phyloP scores from a whole-genome alignment of 192 early-diverging fungal species.

The Rhizophagus sp. region DNA sequence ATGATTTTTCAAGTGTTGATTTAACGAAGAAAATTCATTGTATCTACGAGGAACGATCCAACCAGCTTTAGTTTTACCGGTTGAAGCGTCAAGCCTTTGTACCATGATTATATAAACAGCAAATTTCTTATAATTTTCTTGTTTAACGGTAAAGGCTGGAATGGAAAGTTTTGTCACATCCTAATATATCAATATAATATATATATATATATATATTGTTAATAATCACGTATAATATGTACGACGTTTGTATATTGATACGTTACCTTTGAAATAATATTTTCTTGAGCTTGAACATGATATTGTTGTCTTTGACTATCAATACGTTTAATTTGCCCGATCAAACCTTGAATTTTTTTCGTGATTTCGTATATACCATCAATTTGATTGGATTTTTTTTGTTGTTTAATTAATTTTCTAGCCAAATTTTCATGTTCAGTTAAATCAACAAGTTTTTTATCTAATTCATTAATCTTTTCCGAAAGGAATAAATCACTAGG shows the following conservation, averaged over 20 bases:
- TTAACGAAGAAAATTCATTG: neutral
- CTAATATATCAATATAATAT: neutral
- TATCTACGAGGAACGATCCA: slow-evolving; percentile 11
- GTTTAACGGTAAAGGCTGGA: neutral
- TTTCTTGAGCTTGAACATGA: neutral
- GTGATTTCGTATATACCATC: neutral
- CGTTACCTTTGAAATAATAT: neutral
- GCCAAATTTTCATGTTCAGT: neutral
- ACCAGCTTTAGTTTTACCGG: neutral
- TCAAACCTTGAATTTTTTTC: neutral
- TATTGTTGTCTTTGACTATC: slow-evolving; percentile 4
- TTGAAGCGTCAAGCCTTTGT: neutral
- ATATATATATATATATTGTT: too few relatives aligned
- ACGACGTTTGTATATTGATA: too few relatives aligned
- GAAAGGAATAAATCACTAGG: slow-evolving; percentile 11
- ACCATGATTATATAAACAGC: neutral
- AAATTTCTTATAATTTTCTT: neutral
- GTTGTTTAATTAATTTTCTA: neutral
- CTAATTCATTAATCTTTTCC: neutral
- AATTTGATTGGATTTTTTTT: neutral
- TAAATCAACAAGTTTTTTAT: neutral
- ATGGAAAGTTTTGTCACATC: neutral
- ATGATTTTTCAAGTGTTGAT: neutral
- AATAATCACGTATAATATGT: neutral
- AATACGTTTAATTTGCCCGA: neutral